Percentiles rank a stretch among this genome's conserved stretches.
These are phyloP conservation scores for Nemania serpens DNA, from an alignment of 2,329 filamentous ascomycete species.

Conservation along the genomic window DNA sequence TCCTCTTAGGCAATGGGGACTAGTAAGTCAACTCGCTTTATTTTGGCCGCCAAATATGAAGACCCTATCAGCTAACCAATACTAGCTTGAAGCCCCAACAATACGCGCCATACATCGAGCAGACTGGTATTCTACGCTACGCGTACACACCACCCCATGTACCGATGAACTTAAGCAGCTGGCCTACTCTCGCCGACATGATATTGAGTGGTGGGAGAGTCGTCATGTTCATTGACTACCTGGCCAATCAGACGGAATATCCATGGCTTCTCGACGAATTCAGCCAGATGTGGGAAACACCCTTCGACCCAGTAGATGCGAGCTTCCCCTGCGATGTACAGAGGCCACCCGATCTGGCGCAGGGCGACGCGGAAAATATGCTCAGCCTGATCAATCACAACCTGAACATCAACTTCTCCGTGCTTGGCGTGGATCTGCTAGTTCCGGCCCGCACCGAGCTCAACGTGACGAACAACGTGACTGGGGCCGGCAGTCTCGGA, in stretches of 20 bases:
- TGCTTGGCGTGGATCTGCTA: conserved; percentile 66
- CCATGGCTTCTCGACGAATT: conserved; percentile 91
- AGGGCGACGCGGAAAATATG: conserved; percentile 58
- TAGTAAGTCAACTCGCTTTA: conserved; percentile 47
- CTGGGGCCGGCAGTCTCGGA: conserved; percentile 70
- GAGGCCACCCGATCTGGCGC: conserved; percentile 70
- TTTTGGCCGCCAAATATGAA: neutral
- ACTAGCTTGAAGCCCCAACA: conserved; percentile 56
- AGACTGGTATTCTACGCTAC: conserved; percentile 72
- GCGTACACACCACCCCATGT: conserved; percentile 73
- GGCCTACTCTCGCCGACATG: conserved; percentile 81
- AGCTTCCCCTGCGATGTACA: conserved; percentile 79
- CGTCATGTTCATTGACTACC: conserved; percentile 83
- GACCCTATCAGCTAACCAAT: conserved; percentile 16
- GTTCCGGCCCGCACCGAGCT: conserved; percentile 73
- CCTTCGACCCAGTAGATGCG: conserved; percentile 70
- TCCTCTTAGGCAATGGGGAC: conserved; percentile 84
- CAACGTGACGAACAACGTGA: conserved; percentile 72
- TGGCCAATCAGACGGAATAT: conserved; percentile 75
- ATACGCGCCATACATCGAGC: conserved; percentile 71
- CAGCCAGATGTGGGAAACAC: conserved; percentile 87
- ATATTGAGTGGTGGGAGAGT: conserved; percentile 73
- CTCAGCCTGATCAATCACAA: conserved; percentile 92
- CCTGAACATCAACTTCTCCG: conserved; percentile 75
- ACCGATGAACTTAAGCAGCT: conserved; percentile 74